Percentiles rank a stretch among this genome's conserved stretches.
Conservation (phyloP, 2,329 filamentous ascomycete species). For the Aspergillus versicolor region DNA sequence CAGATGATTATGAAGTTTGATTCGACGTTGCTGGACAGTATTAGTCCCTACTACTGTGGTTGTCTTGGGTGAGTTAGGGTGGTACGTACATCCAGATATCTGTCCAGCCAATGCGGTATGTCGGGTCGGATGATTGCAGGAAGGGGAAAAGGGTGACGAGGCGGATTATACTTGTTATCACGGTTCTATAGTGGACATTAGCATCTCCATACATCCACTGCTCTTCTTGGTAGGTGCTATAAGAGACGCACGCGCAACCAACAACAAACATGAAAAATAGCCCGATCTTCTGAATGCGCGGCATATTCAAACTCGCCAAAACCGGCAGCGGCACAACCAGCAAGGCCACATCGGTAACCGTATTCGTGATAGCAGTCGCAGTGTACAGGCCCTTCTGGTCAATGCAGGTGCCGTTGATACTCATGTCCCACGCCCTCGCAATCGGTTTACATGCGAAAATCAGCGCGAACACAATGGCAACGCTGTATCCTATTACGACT, state of each 20-base stretch:
- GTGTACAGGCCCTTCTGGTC: conserved; percentile 18
- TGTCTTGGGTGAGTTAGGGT: conserved; percentile 5
- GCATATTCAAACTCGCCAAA: conserved; percentile 16
- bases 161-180: conserved; percentile 23
- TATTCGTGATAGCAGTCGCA: conserved; percentile 24
- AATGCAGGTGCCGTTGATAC: conserved; percentile 16
- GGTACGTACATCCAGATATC: conserved; percentile 14
- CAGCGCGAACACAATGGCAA: conserved; percentile 20
- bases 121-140: conserved; percentile 17
- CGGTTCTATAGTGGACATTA: conserved; percentile 15
- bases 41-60: background rate
- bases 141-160: conserved; percentile 24
- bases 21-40: conserved; percentile 22
- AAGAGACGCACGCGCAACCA: conserved; percentile 17
- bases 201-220: background rate
- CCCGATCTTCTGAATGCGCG: conserved; percentile 17
- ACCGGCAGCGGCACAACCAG: conserved; percentile 22
- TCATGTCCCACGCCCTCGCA: conserved; percentile 19
- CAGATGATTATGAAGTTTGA: conserved; percentile 28
- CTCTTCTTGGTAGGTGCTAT: background rate
- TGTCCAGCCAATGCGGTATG: conserved; percentile 15
- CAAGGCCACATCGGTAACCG: conserved; percentile 22
- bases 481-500: conserved; percentile 20
- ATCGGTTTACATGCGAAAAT: conserved; percentile 25
- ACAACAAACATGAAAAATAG: conserved; percentile 19